These are phyloP conservation scores for Penicillium salamii DNA, from an alignment of 495 filamentous ascomycete genomes.

Conservation along the genomic window DNA sequence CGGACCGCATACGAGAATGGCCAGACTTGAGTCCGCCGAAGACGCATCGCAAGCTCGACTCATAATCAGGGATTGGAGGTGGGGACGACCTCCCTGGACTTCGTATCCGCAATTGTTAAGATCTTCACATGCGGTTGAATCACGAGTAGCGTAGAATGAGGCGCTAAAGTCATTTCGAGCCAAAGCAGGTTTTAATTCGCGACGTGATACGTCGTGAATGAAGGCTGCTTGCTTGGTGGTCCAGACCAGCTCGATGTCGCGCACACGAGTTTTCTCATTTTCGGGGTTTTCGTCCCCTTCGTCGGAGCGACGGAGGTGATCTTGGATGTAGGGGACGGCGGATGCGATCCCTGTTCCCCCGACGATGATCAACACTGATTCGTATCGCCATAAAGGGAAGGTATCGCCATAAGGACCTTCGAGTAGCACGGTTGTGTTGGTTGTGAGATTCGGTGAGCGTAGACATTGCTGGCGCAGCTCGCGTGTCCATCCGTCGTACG, in stretches of 20 bases:
- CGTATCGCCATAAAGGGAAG: constrained; percentile 46
- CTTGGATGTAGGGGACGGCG: constrained; percentile 49
- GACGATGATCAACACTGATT: constrained; percentile 54
- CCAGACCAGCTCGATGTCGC: constrained; percentile 41
- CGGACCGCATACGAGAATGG: constrained; percentile 51
- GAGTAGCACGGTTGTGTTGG: constrained; percentile 37
- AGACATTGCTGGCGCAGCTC: constrained; percentile 40
- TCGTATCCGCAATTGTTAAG: constrained; percentile 10
- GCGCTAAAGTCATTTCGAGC: constrained; percentile 33
- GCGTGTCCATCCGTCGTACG: constrained; percentile 49
- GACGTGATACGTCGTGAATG: constrained; percentile 27
- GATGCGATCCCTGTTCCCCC: constrained; percentile 61
- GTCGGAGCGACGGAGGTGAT: constrained; percentile 28
- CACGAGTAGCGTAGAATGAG: constrained; percentile 33
- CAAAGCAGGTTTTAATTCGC: constrained; percentile 28
- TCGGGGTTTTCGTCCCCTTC: background rate
- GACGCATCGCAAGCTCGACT: constrained; percentile 27
- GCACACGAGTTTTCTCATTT: constrained; percentile 18
- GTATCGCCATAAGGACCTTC: constrained; percentile 60
- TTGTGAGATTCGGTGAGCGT: constrained; percentile 11
- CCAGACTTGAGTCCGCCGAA: constrained; percentile 21
- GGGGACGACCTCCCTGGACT: constrained; percentile 29
- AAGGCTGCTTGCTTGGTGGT: constrained; percentile 37
- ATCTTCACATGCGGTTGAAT: background rate
- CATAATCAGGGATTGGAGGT: constrained; percentile 32